Evolutionary conservation across 23 red algal genomes (phyloP), one percentile per base, ranked within the genome.

Genomic region (Gracilariopsis chorda): DNA sequence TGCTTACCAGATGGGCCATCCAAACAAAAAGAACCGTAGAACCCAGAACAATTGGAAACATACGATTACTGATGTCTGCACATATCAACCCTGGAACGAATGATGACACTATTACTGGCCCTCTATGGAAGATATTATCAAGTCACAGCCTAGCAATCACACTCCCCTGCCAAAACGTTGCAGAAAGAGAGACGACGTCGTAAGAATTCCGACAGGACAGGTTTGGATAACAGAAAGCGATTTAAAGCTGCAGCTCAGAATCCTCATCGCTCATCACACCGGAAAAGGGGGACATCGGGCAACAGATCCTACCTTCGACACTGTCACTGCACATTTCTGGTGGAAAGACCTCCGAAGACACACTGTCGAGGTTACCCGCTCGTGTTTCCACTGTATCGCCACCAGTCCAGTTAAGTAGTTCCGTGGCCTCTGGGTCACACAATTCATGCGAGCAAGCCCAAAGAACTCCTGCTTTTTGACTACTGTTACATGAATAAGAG

Each of bases 51-150:
- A n/a, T n/a, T n/a, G n/a, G n/a, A n/a, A 35, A 28, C 5, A 65
- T 27, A 49, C 30, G 20, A 36, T 55, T 6, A n/a, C n/a, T n/a
- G n/a, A 17, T 74, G 0, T 14, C 12, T 3, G 83, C 83, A 4
- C 63, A 61, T 5, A 87, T 87, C 35, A 87, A 23, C 3, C 83
- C 62, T 7, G 47, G 33, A 34, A 12, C 30, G 21, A 23, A 87
- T 30, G 62, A 30, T 2, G 48, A 74, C 4, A n/a, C 44, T 10
- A 64, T n/a, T n/a, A 87, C 1, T 76, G 48, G 83, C 83, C 83
- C 27, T 39, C 28, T n/a, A 27, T 32, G 16, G 19, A 2, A 17
- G 47, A 76, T 13, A 1, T 76, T 28, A 34, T n/a, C 21, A 52
- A 73, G 7, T 29, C 83, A 40, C 83, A 74, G 81, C 12, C 12